Percentiles rank a stretch among this genome's conserved stretches.
Evolutionary conservation across 2,329 filamentous ascomycete species (phyloP).

Genomic region (Cercospora nicotianae): DNA sequence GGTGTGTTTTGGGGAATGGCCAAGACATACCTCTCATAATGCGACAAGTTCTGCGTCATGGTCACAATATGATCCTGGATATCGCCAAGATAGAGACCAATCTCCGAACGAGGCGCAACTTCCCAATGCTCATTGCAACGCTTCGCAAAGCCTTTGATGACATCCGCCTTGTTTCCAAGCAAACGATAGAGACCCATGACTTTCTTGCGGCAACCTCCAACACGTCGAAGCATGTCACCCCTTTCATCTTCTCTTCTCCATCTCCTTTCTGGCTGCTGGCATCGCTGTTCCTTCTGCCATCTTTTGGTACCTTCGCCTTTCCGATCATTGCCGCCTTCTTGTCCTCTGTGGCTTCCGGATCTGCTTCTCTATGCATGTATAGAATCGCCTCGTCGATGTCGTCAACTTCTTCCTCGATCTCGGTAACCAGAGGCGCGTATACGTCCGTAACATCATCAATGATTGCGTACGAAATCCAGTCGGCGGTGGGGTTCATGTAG

Average conservation of each 20-base stretch:
- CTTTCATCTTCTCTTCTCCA: constrained; percentile 45
- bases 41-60: constrained; percentile 93
- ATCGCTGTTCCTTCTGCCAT: constrained; percentile 30
- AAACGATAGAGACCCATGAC: constrained; percentile 95
- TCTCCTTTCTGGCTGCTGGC: constrained; percentile 34
- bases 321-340: constrained; percentile 33
- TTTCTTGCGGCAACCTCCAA: constrained; percentile 92
- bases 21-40: constrained; percentile 88
- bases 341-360: constrained; percentile 36
- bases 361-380: constrained; percentile 65
- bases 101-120: constrained; percentile 89
- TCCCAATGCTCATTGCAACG: constrained; percentile 98
- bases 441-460: constrained; percentile 99
- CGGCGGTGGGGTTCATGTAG: constrained; percentile 86
- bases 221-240: constrained; percentile 86
- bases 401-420: constrained; percentile 93
- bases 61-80: constrained; percentile 99
- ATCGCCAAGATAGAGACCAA: constrained; percentile 95
- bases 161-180: constrained; percentile 94
- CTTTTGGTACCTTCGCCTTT: constrained; percentile 15
- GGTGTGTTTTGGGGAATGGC: too few relatives aligned
- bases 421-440: constrained; percentile 87
- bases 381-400: constrained; percentile 93
- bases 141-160: constrained; percentile 98
- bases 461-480: constrained; percentile 98